Percentiles rank a stretch among this genome's conserved stretches.
These are phyloP conservation scores for Fragilariopsis cylindrus DNA, from an alignment of 108 stramenopile species.

Conservation along the genomic window DNA sequence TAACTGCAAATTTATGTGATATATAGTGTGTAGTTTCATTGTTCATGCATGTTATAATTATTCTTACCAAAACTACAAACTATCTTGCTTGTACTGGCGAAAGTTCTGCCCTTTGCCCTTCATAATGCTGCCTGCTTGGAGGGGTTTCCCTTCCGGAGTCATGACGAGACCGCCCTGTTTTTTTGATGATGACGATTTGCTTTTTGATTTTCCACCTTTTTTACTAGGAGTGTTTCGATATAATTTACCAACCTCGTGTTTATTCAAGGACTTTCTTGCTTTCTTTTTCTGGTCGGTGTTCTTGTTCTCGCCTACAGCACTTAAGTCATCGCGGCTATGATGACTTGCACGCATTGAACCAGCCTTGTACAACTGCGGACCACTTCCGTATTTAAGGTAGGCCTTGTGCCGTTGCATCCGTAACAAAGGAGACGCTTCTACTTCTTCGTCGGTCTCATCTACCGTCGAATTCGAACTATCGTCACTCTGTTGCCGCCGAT, in stretches of 20 bases:
- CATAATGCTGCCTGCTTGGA: slow-evolving; percentile 22
- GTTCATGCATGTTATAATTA: no score
- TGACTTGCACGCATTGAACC: slow-evolving; percentile 69
- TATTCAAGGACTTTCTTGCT: slow-evolving; percentile 19
- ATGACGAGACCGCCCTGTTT: slow-evolving; percentile 10
- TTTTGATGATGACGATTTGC: slow-evolving; percentile 1
- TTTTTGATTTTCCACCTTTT: slow-evolving; percentile 10
- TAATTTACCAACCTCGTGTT: slow-evolving; percentile 23
- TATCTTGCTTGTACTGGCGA: no score
- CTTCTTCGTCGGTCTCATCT: slow-evolving; percentile 29
- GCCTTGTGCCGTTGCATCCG: slow-evolving; percentile 53
- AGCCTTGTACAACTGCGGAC: slow-evolving; percentile 56
- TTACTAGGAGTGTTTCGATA: slow-evolving; percentile 20
- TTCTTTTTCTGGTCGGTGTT: slow-evolving; percentile 17
- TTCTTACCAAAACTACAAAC: no score
- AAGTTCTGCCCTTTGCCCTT: not conserved
- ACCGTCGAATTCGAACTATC: slow-evolving; percentile 23
- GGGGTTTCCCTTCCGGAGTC: slow-evolving; percentile 32
- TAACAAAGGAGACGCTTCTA: slow-evolving; percentile 58
- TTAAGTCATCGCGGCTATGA: slow-evolving; percentile 13
- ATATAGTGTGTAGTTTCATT: no score
- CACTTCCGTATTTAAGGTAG: slow-evolving; percentile 69
- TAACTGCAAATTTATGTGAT: no score
- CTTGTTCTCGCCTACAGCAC: slow-evolving; percentile 8
- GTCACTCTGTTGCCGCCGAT: slow-evolving; percentile 29